phyloP scores from a whole-genome alignment of 1,284 basidiomycete species.

The Meira miltonrushii region DNA sequence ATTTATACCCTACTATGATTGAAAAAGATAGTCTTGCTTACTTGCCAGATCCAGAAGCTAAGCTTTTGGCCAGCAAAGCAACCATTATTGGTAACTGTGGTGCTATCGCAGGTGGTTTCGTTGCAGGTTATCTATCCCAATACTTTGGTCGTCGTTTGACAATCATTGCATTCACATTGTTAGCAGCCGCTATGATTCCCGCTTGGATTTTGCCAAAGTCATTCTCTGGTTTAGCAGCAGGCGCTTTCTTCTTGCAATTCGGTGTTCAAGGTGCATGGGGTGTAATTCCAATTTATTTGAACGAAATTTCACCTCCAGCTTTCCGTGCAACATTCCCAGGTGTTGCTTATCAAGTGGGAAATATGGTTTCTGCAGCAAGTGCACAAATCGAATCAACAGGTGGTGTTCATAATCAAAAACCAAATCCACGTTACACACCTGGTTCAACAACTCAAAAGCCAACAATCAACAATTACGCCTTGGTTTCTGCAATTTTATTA shows the following conservation, averaged over 20 bases:
- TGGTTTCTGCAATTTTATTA: slow-evolving; percentile 79
- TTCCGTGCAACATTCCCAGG: slow-evolving; percentile 91
- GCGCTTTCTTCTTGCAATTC: slow-evolving; percentile 57
- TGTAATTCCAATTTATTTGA: slow-evolving; percentile 75
- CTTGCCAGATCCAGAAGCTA: slow-evolving; percentile 19
- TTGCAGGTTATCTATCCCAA: slow-evolving; percentile 76
- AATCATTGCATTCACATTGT: slow-evolving; percentile 62
- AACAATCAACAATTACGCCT: slow-evolving; percentile 61
- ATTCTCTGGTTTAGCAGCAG: slow-evolving; percentile 52
- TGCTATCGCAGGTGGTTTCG: slow-evolving; percentile 68
- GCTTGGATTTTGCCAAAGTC: slow-evolving; percentile 54
- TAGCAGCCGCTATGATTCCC: slow-evolving; percentile 38
- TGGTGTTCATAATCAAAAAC: slow-evolving; percentile 50
- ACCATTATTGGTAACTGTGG: slow-evolving; percentile 85
- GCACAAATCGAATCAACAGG: slow-evolving; percentile 83
- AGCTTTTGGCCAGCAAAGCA: slow-evolving; percentile 67
- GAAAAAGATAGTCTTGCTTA: slow-evolving; percentile 33
- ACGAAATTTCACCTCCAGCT: slow-evolving; percentile 82
- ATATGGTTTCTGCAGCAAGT: slow-evolving; percentile 78
- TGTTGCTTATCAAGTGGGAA: slow-evolving; percentile 70
- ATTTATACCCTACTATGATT: slow-evolving; percentile 46
- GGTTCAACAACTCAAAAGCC: slow-evolving; percentile 13
- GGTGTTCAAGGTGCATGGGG: slow-evolving; percentile 56
- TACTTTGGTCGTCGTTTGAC: slow-evolving; percentile 82
- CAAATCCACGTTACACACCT: slow-evolving; percentile 29